Base-by-base conservation (phyloP, 2,329 filamentous ascomycete genomes). In the Sphaerulina vaccinii region DNA sequence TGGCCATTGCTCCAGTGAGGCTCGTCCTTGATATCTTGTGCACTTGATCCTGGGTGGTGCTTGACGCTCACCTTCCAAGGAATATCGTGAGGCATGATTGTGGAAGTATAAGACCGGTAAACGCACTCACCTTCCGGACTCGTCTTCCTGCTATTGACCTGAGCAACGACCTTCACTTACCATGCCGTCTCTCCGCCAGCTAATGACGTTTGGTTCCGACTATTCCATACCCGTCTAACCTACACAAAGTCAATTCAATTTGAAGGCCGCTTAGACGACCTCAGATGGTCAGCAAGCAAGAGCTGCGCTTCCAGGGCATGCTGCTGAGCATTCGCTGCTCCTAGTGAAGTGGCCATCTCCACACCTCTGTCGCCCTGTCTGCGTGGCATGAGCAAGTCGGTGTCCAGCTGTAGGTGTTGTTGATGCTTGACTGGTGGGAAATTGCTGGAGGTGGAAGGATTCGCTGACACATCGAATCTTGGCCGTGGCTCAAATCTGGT, bases 81-180 rank as follows among this genome's bases (percentile, higher is more conserved):
- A 19, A 67, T 45, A 16, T 55, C 33, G 22, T 57, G 61, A 49
- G 65, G 65, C 66, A 68, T 67, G 10, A 29, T 29, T 29, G 7
- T 29, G 27, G 13, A 7, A 29, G 27, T 29, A 37, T 3, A 3
- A 16, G 35, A 37, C 9, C 3, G 35, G 15, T 8, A n/a, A 15
- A 19, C n/a, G 16, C 35, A 37, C n/a, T 15, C 35, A 37, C n/a
- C n/a, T 15, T 5, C 11, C 4, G 5, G n/a, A 15, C n/a, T 3
- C 5, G n/a, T 3, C 16, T 7, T 37, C 35, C 2, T 9, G n/a
- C n/a, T 37, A 3, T 37, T 37, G 15, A 11, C 18, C 16, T 15
- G 35, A 37, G 9, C 27, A 29, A 13, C 27, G n/a, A 13, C 3
- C 27, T 29, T 3, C n/a, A 13, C 27, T 9, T 29, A 3, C 4